These are phyloP conservation scores for Persicaria tinctoria DNA, from an alignment of 148 eudicot species.

Conservation along the genomic window DNA sequence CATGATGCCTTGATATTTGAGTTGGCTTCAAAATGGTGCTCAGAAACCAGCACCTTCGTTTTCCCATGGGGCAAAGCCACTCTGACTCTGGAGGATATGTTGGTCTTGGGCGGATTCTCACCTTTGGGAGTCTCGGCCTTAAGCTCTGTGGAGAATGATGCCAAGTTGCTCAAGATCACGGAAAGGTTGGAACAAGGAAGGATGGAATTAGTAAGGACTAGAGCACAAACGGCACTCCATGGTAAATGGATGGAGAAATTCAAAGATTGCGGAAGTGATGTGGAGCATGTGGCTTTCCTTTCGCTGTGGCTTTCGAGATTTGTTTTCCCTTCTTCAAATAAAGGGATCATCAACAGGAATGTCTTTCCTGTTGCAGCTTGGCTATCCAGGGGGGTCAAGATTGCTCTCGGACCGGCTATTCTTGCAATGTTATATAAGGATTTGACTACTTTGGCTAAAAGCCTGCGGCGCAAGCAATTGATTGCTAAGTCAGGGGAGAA, in stretches of 20 bases:
- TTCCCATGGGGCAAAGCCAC: no score
- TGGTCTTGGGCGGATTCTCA: no score
- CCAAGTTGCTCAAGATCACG: no score
- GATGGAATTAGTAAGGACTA: background rate
- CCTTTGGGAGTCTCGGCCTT: no score
- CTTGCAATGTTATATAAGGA: conserved; percentile 32
- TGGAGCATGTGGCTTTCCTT: conserved; percentile 53
- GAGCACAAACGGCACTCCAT: background rate
- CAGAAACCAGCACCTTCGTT: no score
- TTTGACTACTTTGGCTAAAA: conserved; percentile 16
- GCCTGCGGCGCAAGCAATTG: no score
- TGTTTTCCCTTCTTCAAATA: conserved; percentile 13
- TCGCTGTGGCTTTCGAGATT: conserved; percentile 36
- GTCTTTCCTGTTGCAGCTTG: conserved; percentile 21
- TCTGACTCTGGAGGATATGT: no score
- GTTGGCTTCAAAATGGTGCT: no score
- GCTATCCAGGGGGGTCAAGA: conserved; percentile 18
- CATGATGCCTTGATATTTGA: no score
- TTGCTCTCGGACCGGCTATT: conserved; percentile 21
- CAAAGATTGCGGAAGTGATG: background rate
- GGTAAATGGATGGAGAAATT: conserved; percentile 20
- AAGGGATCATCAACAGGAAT: background rate
- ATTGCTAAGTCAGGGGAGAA: no score
- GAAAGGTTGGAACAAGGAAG: no score
- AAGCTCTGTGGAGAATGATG: no score